Percentiles rank a stretch among this genome's conserved stretches.
Conservation (phyloP, 495 filamentous ascomycete species). For the Penicillium riverlandense region DNA sequence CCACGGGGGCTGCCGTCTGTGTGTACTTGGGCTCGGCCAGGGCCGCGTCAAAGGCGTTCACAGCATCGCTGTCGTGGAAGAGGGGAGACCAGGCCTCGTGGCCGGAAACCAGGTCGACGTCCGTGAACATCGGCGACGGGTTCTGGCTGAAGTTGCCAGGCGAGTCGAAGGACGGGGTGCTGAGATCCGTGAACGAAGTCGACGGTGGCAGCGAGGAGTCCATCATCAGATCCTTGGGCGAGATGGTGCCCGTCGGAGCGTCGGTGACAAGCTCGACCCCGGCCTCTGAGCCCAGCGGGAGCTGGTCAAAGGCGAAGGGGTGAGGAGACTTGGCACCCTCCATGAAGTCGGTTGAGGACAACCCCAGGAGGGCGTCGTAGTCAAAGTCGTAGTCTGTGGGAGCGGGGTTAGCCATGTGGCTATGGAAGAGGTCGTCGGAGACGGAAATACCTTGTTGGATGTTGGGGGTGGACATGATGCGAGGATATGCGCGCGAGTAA, state of each 20-base stretch:
- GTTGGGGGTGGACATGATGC: slow-evolving; percentile 37
- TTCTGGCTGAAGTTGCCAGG: slow-evolving; percentile 61
- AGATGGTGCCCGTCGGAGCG: slow-evolving; percentile 57
- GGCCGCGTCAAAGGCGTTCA: slow-evolving; percentile 28
- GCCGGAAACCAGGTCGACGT: slow-evolving; percentile 22
- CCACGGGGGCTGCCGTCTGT: slow-evolving; percentile 30
- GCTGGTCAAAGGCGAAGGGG: slow-evolving; percentile 5
- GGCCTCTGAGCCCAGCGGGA: slow-evolving; percentile 9
- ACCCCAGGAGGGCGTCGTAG: slow-evolving; percentile 25
- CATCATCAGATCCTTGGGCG: slow-evolving; percentile 75
- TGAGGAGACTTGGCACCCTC: slow-evolving; percentile 23
- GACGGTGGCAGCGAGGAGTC: slow-evolving; percentile 79
- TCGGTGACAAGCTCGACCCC: slow-evolving; percentile 5
- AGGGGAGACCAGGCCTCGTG: slow-evolving; percentile 47
- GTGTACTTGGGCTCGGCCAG: slow-evolving; percentile 25
- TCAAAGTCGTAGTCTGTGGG: slow-evolving; percentile 6
- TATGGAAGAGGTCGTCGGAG: not conserved
- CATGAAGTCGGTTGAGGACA: slow-evolving; percentile 20
- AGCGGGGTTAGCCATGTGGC: slow-evolving; percentile 2
- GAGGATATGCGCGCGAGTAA: slow-evolving; percentile 14
- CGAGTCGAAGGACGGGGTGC: slow-evolving; percentile 74
- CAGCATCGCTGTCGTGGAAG: slow-evolving; percentile 45
- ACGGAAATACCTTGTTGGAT: slow-evolving; percentile 21
- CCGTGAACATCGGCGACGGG: slow-evolving; percentile 59
- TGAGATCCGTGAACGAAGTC: slow-evolving; percentile 73